Evolutionary conservation across 2,329 filamentous ascomycete genomes (phyloP), one percentile per base, ranked within the genome.

Genomic region (Laburnicola sp.): DNA sequence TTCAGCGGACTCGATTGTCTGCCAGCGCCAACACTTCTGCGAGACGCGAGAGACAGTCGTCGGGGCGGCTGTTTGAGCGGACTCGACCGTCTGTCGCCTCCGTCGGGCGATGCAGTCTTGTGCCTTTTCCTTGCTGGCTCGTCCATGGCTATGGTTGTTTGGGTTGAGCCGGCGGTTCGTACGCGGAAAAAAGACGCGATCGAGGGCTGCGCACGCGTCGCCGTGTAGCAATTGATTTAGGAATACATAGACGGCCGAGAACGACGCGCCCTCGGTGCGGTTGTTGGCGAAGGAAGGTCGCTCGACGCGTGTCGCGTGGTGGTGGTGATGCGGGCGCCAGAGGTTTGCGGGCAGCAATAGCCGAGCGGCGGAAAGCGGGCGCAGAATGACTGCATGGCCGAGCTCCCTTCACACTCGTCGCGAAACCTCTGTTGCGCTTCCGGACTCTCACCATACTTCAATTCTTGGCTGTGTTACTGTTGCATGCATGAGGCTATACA

Each of bases 1-100:
- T 63, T 63, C 30, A 68, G 26, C 45, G 65, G 66, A 37, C 60
- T 66, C 6, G 61, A 58, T 4, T 51, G 22, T 44, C 39, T 40
- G 9, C 55, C 45, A 7, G 46, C 42, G 47, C 67, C 73, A 16
- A 71, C 67, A 61, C 68, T 70, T 2, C 69, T 73, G 26, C 71
- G 72, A n/a, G 71, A 74, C 40, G 66, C 64, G 42, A 65, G 74
- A 2, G 71, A 74, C 0, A 68, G 63, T 41, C 71, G 60, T 45
- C 67, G 63, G 23, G 68, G 63, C 23, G 64, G 64, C 42, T 70
- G 65, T 53, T 63, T 63, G 25, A 66, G 27, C 38, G 66, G 68
- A 43, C 60, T 67, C 3, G 59, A 57, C 2, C 51, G 40, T 34
- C 53, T 46, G 6, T 56, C 59, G 48, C 35, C 48, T 34, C 60